These are phyloP conservation scores for Trichoderma sp. DNA, from an alignment of 2,329 filamentous ascomycete species.

Conservation along the genomic window DNA sequence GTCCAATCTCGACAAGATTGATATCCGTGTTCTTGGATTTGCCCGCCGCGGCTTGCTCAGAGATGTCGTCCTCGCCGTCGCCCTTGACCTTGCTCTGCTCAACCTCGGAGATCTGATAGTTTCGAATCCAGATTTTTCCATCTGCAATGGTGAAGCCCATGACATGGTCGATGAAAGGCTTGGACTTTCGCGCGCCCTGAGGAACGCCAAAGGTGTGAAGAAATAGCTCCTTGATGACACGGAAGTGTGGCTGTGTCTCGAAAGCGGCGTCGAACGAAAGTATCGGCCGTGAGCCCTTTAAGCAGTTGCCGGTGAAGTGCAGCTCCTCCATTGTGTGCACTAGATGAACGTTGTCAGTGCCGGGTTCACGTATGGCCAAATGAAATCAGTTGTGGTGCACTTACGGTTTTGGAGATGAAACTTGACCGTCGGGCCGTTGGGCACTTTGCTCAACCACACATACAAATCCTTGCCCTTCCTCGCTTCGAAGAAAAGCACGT, in stretches of 20 bases:
- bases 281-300: slow-evolving; percentile 88
- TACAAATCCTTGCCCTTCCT: slow-evolving; percentile 94
- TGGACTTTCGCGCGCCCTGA: slow-evolving; percentile 81
- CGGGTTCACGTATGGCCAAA: not conserved
- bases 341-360: slow-evolving; percentile 40
- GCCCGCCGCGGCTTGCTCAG: slow-evolving; percentile 41
- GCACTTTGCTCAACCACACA: slow-evolving; percentile 87
- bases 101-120: slow-evolving; percentile 89
- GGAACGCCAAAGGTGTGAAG: slow-evolving; percentile 91
- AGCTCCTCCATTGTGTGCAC: slow-evolving; percentile 97
- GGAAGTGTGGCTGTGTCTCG: slow-evolving; percentile 76
- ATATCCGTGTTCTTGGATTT: slow-evolving; percentile 69
- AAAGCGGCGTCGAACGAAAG: slow-evolving; percentile 91
- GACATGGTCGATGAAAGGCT: slow-evolving; percentile 95
- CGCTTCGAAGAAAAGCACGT: slow-evolving; percentile 92
- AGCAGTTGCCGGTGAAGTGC: slow-evolving; percentile 93
- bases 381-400: slow-evolving; percentile 32
- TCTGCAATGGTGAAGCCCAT: slow-evolving; percentile 90
- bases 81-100: slow-evolving; percentile 58
- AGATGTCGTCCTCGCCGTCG: slow-evolving; percentile 48
- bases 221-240: slow-evolving; percentile 86
- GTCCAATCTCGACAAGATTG: slow-evolving; percentile 87
- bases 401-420: slow-evolving; percentile 77
- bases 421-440: slow-evolving; percentile 64
- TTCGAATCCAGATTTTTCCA: slow-evolving; percentile 93